Evolutionary conservation across 2,329 filamentous ascomycete genomes (phyloP), one percentile per base, ranked within the genome.

Genomic region (Penicillium corylophilum): DNA sequence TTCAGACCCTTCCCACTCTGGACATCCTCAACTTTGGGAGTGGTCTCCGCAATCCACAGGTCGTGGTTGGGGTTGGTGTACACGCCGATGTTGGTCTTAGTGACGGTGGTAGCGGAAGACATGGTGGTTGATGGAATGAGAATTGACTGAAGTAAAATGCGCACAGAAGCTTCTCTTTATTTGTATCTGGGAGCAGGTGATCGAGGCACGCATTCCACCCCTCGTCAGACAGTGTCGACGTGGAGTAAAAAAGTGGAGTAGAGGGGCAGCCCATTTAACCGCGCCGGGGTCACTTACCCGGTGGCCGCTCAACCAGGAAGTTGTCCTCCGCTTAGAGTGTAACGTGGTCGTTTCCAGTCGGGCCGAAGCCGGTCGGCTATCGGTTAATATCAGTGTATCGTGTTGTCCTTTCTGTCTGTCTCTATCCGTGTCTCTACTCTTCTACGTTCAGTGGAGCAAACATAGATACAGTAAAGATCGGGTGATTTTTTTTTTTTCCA

Each of bases 11-110:
- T 76, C 42, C 84, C 87, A 28, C 82, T 82, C 59, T 80, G 82
- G 63, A 95, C 86, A 56, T 85, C 85, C 70, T 95, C 88, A 23
- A 90, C 75, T 40, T 82, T 86, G 4, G 93, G 93, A 62, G 84
- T 80, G 12, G 92, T 85, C 59, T 90, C 85, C 50, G 82, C 88
- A 55, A 96, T 84, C 90, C 92, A 97, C 47, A 97, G 80, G 54
- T 96, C 89, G 71, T 97, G 93, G 52, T 84, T 83, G 16, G 93
- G 90, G 77, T 97, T 96, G 46, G 93, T 97, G 80, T 88, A 97
- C 61, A 97, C 91, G 63, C 91, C 93, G 69, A 97, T 95, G 76
- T 97, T 97, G 51, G 89, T 77, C 81, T 95, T 94, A 52, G 82
- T 77, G 42, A 81, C 75, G 70, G 62, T 60, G 26, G 63, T 68